Base-by-base conservation (phyloP, 1,139 yeast genomes). In the Candida dubliniensis region DNA sequence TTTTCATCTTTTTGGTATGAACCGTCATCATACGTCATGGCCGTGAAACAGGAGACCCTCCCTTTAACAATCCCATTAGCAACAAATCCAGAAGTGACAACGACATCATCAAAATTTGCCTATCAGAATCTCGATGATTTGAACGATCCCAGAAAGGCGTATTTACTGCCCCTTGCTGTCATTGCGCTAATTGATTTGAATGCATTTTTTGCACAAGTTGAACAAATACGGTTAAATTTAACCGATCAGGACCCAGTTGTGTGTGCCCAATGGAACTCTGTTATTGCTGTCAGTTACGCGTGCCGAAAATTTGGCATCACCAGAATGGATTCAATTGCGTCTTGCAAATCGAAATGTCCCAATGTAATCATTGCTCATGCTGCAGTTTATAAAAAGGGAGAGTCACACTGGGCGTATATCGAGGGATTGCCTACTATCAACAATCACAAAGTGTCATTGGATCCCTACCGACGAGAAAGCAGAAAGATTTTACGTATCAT, bases 131-230 rank as follows among this genome's bases (percentile, higher is more conserved):
- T 85, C 4, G 47, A 62, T 4, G 74, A 71, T 35, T 63, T 86
- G n/a, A 69, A 73, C 42, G 71, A 77, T 41, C 66, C 69, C 1
- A 49, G 58, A 3, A 63, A 59, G 14, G 68, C 89, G 2, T 82
- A 76, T 58, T 54, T 57, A 6, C 84, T 91, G 54, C 90, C 93
- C 1, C 65, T 93, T n/a, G 74, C 96, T 0, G 86, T 86, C 12
- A 78, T 93, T 38, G 91, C 87, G 2, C 95, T 90, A 55, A 77
- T 93, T 32, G 99, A 93, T 64, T 77, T 89, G 53, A 96, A 93
- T 66, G 97, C 98, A 11, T 93, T 91, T 63, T 93, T 87, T 64
- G 96, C 99, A 0, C 99, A 93, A 58, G 95, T 87, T 31, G 98
- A 93, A 57, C 95, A 87, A 55, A 71, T 87, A 7, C 67, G 97